Percentiles rank a stretch among this genome's conserved stretches.
phyloP scores from a whole-genome alignment of 2,329 filamentous ascomycete genomes.

The Colletotrichum sp. region DNA sequence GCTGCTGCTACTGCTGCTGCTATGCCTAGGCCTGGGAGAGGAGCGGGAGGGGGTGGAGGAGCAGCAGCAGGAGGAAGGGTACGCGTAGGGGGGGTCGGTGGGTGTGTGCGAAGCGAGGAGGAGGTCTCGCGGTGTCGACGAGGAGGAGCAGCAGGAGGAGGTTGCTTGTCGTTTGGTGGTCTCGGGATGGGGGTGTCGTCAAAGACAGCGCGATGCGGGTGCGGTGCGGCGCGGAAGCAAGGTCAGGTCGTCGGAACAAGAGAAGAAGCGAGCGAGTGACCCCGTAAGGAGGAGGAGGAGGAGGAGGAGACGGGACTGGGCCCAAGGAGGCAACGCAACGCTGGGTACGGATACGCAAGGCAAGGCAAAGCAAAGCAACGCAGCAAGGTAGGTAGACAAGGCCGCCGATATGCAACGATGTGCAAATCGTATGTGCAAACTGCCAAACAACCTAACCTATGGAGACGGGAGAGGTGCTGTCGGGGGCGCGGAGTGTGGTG shows the following conservation, averaged over 20 bases:
- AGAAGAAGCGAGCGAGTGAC: conserved; percentile 12
- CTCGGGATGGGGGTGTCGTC: conserved; percentile 4
- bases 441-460: background rate
- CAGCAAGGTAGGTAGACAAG: background rate
- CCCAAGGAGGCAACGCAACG: background rate
- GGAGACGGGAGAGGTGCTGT: background rate
- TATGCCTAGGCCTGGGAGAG: background rate
- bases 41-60: conserved; percentile 14
- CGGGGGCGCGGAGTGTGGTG: background rate
- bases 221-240: background rate
- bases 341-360: background rate
- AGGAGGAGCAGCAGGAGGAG: background rate
- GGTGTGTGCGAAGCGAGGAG: conserved; percentile 15
- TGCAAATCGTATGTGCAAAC: background rate
- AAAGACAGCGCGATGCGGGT: background rate
- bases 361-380: background rate
- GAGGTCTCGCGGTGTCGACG: background rate
- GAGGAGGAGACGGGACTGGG: background rate
- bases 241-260: conserved; percentile 11
- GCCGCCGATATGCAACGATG: conserved; percentile 1
- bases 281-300: background rate
- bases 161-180: background rate
- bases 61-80: conserved; percentile 20
- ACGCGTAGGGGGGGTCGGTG: conserved; percentile 9
- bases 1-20: background rate